Evolutionary conservation across 208 protist species (phyloP), one percentile per base, ranked within the genome.

Genomic region (Leishmania braziliensis): DNA sequence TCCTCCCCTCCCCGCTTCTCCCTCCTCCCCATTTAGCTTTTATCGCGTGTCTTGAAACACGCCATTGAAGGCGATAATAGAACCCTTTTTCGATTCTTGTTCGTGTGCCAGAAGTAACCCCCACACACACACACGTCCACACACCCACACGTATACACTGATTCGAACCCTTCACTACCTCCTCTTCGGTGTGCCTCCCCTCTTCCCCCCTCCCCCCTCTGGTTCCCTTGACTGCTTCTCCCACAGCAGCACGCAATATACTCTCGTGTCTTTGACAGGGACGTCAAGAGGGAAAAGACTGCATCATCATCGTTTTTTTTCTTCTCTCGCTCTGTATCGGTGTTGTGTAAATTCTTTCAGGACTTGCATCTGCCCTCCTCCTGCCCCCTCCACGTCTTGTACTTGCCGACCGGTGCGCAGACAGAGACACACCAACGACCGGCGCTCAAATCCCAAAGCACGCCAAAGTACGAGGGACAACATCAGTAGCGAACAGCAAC

Each of bases 31-130:
- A 18, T 18, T 39, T 20, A 43, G 33, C 39, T n/a, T 43, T 62
- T 29, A 46, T 76, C 8, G 60, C 46, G 72, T 76, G 72, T 62
- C 53, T 50, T 71, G n/a, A 33, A 26, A 71, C 66, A 43, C 66
- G 39, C 39, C 16, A 48, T 50, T 71, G 66, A 50, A 50, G 66
- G 3, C 66, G 66, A 48, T 71, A 48, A 71, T 48, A 71, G 66
- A 71, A 46, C 36, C 39, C 39, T 43, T 23, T 23, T n/a, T 46
- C 18, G 33, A 5, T 16, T 71, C 48, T 50, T 29, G 33, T 43
- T 71, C 48, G 66, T 46, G 39, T 46, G 66, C 39, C 20, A 71
- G 39, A 48, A 39, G 29, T 18, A 4, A 46, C 43, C 43, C 43
- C n/a, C 14, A 71, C 14, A 16, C 66, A 20, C 14, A 71, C 10